Evolutionary conservation across 805 yeast species (phyloP).

Genomic region (Nakazawaea siamensis): DNA sequence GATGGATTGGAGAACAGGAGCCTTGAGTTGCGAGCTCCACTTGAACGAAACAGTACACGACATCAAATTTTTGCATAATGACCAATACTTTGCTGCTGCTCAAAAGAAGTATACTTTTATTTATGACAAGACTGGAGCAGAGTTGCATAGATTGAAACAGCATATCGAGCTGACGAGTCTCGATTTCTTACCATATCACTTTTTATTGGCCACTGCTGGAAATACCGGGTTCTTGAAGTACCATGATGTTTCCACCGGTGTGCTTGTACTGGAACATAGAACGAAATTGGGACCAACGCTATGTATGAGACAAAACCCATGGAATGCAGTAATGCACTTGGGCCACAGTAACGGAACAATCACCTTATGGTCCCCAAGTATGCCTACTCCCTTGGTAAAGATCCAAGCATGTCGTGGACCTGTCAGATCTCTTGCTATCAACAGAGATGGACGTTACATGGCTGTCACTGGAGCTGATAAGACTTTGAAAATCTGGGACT

Average conservation of each 20-base stretch:
- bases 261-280: slow-evolving; percentile 69
- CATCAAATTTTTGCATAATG: slow-evolving; percentile 84
- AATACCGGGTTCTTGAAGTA: slow-evolving; percentile 82
- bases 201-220: slow-evolving; percentile 80
- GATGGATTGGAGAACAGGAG: slow-evolving; percentile 91
- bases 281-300: slow-evolving; percentile 89
- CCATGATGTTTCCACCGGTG: slow-evolving; percentile 94
- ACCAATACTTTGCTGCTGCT: slow-evolving; percentile 93
- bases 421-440: slow-evolving; percentile 74
- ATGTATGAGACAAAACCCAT: slow-evolving; percentile 84
- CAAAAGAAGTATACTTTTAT: slow-evolving; percentile 92
- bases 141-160: slow-evolving; percentile 83
- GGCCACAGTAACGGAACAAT: slow-evolving; percentile 94
- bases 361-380: slow-evolving; percentile 87
- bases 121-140: slow-evolving; percentile 86
- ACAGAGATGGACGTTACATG: slow-evolving; percentile 91
- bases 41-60: slow-evolving; percentile 86
- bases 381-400: slow-evolving; percentile 79
- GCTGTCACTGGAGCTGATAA: slow-evolving; percentile 87
- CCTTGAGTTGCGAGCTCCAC: slow-evolving; percentile 71
- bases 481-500: slow-evolving; percentile 85
- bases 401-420: slow-evolving; percentile 82
- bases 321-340: slow-evolving; percentile 90
- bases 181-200: slow-evolving; percentile 91
- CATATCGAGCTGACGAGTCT: slow-evolving; percentile 79